A percentile compares a stretch with the other conserved stretches of the same genome.
phyloP scores from a whole-genome alignment of 2,329 filamentous ascomycete genomes.

The Dendrostoma leiphaemia region DNA sequence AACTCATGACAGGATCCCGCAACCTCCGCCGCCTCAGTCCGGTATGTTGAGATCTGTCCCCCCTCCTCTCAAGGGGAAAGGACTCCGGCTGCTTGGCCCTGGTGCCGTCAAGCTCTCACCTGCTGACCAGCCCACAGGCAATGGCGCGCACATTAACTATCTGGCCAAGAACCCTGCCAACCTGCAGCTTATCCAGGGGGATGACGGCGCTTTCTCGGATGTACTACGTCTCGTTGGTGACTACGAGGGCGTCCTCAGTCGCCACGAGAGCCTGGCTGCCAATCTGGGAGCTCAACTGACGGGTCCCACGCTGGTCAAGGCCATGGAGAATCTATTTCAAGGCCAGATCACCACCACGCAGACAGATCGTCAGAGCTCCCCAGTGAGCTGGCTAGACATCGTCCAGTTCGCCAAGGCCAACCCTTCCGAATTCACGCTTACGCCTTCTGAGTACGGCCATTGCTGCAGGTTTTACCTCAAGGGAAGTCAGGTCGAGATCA shows the following conservation, averaged over 20 bases:
- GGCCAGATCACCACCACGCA: slow-evolving; percentile 62
- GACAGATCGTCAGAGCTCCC: slow-evolving; percentile 54
- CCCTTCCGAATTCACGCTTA: slow-evolving; percentile 73
- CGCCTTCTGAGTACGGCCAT: slow-evolving; percentile 64
- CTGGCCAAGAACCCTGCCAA: slow-evolving; percentile 44
- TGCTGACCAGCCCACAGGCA: slow-evolving; percentile 24
- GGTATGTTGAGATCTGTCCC: too few relatives aligned
- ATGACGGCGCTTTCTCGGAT: slow-evolving; percentile 68
- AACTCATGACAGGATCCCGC: slow-evolving; percentile 39
- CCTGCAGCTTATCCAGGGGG: slow-evolving; percentile 51
- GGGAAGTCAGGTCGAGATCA: slow-evolving; percentile 78
- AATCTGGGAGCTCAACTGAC: slow-evolving; percentile 82
- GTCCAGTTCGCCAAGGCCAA: slow-evolving; percentile 81
- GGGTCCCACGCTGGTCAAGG: slow-evolving; percentile 78
- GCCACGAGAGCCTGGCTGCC: slow-evolving; percentile 82
- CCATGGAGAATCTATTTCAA: slow-evolving; percentile 84
- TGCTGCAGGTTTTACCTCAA: slow-evolving; percentile 82
- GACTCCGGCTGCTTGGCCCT: too few relatives aligned
- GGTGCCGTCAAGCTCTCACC: background rate
- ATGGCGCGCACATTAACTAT: slow-evolving; percentile 50
- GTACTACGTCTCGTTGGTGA: slow-evolving; percentile 71
- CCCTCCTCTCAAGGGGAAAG: too few relatives aligned
- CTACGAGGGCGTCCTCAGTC: slow-evolving; percentile 79
- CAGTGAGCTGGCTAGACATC: slow-evolving; percentile 79
- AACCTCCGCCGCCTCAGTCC: slow-evolving; percentile 43